Evolutionary conservation across 163 green algal species (phyloP), one percentile per base, ranked within the genome.

Genomic region (Trebouxia gelatinosa): DNA sequence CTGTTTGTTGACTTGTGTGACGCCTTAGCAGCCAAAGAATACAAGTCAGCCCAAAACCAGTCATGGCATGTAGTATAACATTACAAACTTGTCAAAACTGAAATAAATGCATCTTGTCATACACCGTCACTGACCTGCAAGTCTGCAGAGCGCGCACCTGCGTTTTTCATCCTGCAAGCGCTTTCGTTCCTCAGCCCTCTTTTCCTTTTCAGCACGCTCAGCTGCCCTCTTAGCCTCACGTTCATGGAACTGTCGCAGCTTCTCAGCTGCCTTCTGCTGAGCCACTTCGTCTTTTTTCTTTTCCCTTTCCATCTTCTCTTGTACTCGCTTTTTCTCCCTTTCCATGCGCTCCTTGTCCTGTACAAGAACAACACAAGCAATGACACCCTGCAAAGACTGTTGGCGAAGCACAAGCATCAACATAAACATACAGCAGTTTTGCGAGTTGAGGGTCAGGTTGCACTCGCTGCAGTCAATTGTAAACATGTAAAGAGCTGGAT

Each of bases 181-280:
- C 29, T 83, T 70, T 65, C 87, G 80, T 67, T 90, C 83, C 68
- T 92, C 87, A 62, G 84, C 78, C 70, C 86, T 87, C 77, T 85
- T 68, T 74, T 74, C 23, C n/a, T 75, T 75, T 17, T 70, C 79
- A 7, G 57, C 79, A 4, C 40, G 26, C 37, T 80, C 81, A 74
- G n/a, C 46, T 48, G 35, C 48, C 48, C 54, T 35, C 62, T 54
- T 75, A 59, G 61, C 75, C 31, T 80, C 62, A 32, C 70, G 35
- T 21, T 58, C 32, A 31, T 67, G 46, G 31, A 75, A 13, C 40
- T 70, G 61, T 5, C 66, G 46, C 74, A 80, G 39, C 29, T 62
- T 61, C 7, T 64, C 61, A 29, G 75, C 75, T 32, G 74, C 34
- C 38, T 70, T 54, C 26, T 31, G 26, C 71, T 70, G 32, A n/a